Conservation (phyloP, 257 asterid species). For the Gentiana straminea region DNA sequence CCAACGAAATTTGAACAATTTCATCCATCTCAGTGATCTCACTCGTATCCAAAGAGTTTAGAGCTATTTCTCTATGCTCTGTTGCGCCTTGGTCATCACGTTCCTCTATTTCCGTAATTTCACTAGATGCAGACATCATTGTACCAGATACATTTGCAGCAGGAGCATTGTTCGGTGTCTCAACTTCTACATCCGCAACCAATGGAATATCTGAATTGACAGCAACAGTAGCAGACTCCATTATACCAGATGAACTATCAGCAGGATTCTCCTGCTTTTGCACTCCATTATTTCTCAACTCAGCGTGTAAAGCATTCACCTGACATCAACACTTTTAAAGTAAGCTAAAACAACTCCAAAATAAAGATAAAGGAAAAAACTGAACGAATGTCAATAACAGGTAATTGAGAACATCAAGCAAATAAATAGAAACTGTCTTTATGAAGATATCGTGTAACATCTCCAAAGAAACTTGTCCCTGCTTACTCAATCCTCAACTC, state of each 20-base stretch:
- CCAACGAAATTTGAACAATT: slow-evolving; percentile 64
- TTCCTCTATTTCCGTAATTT: slow-evolving; percentile 24
- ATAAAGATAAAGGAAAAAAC: background rate
- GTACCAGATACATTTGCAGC: slow-evolving; percentile 24
- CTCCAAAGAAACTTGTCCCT: background rate
- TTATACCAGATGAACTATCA: slow-evolving; percentile 19
- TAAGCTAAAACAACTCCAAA: background rate
- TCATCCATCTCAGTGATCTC: slow-evolving; percentile 23
- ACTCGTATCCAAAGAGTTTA: slow-evolving; percentile 29
- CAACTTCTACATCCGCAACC: slow-evolving; percentile 17
- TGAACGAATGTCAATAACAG: background rate
- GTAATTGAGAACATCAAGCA: background rate
- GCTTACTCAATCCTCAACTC: background rate
- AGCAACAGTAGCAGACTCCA: slow-evolving; percentile 19
- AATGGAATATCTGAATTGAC: slow-evolving; percentile 16
- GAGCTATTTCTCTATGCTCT: slow-evolving; percentile 15
- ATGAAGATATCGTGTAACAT: background rate
- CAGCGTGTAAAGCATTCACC: slow-evolving; percentile 47
- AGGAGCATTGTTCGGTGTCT: slow-evolving; percentile 8
- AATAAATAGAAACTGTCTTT: background rate
- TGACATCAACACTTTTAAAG: slow-evolving; percentile 20
- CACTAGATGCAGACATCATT: slow-evolving; percentile 20
- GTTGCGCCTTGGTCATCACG: slow-evolving; percentile 23
- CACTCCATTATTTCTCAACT: slow-evolving; percentile 33
- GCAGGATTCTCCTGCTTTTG: slow-evolving; percentile 18